Evolutionary conservation across 805 yeast species (phyloP).

Genomic region (Wickerhamomyces tratensis): DNA sequence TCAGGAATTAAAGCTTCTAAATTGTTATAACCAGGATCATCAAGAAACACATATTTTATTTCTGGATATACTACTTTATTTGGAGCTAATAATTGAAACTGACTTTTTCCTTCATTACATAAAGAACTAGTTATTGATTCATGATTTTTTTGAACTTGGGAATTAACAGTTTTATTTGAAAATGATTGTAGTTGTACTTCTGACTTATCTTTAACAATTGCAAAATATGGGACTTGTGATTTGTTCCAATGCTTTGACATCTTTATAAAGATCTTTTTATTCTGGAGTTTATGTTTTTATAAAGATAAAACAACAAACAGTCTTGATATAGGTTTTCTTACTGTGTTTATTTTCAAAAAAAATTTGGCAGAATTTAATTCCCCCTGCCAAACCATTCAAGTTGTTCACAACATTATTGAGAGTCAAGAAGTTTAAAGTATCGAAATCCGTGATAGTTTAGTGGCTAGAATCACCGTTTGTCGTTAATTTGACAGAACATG

Average conservation of each 20-base stretch:
- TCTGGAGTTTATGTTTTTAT: too few relatives aligned
- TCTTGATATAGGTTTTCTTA: too few relatives aligned
- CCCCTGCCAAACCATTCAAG: too few relatives aligned
- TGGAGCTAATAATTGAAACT: background rate
- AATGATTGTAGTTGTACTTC: background rate
- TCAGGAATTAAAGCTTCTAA: slow-evolving; percentile 4
- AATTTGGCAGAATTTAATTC: too few relatives aligned
- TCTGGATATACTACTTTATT: slow-evolving; percentile 14
- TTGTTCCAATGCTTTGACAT: slow-evolving; percentile 11
- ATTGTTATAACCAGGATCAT: slow-evolving; percentile 13
- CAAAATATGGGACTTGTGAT: slow-evolving; percentile 15
- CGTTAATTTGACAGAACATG: too few relatives aligned
- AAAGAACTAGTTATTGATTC: slow-evolving; percentile 1
- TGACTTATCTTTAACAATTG: slow-evolving; percentile 10
- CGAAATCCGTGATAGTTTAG: too few relatives aligned
- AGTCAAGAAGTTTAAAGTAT: too few relatives aligned
- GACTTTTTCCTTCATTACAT: background rate
- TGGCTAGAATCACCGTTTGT: too few relatives aligned
- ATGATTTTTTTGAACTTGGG: background rate
- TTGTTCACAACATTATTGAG: too few relatives aligned
- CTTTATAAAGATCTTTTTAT: too few relatives aligned
- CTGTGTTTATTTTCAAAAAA: too few relatives aligned
- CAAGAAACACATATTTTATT: slow-evolving; percentile 16
- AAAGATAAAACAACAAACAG: too few relatives aligned
- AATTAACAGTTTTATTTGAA: background rate